phyloP scores from a whole-genome alignment of 2,329 filamentous ascomycete genomes.

The Colletotrichum sp. region DNA sequence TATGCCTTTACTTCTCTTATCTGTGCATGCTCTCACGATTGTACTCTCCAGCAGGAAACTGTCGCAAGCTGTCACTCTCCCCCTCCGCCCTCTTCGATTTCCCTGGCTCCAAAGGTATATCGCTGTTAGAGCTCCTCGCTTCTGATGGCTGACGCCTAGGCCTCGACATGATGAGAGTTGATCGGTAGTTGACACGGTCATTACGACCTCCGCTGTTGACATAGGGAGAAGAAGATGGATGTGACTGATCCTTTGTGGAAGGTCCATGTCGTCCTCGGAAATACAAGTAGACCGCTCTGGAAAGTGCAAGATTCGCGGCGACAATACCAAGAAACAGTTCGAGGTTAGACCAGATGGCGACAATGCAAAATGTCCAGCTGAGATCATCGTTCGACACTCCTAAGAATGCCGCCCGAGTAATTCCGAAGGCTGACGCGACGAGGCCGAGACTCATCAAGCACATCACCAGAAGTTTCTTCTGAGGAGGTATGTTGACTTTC shows the following conservation, averaged over 20 bases:
- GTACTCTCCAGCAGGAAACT: no score
- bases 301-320: conserved; percentile 33
- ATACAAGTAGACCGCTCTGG: conserved; percentile 23
- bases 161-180: no score
- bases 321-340: conserved; percentile 41
- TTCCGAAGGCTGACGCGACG: conserved; percentile 26
- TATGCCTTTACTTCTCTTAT: no score
- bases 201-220: neutral
- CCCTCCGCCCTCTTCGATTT: no score
- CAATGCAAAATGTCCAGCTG: conserved; percentile 32
- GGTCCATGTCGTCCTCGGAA: neutral
- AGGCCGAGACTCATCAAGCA: conserved; percentile 33
- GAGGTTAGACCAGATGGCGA: conserved; percentile 41
- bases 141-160: no score
- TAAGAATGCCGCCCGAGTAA: conserved; percentile 24
- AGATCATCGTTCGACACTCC: conserved; percentile 23
- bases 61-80: no score
- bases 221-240: neutral
- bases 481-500: conserved; percentile 31
- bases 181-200: no score
- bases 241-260: neutral
- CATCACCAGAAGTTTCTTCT: conserved; percentile 31
- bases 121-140: no score
- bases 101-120: no score
- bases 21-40: no score